Evolutionary conservation across 2,329 filamentous ascomycete genomes (phyloP).

Genomic region (Cordyceps farinosa): DNA sequence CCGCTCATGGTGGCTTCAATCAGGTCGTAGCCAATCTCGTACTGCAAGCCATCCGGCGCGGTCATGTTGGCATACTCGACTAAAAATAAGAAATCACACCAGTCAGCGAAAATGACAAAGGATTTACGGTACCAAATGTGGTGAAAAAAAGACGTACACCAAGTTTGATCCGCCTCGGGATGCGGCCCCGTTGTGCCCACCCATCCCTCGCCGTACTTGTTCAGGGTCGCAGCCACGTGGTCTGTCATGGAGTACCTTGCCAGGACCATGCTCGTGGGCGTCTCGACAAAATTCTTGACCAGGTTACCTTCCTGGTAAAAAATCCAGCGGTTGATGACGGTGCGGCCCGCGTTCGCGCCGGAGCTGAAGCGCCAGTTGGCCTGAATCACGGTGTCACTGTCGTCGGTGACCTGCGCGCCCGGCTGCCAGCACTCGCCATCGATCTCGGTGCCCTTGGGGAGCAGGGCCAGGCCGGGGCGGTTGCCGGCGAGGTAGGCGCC

Average conservation of each 20-base stretch:
- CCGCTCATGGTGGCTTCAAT: slow-evolving; percentile 22
- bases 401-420: slow-evolving; percentile 21
- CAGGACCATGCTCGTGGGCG: slow-evolving; percentile 18
- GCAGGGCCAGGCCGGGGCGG: slow-evolving; percentile 23
- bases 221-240: slow-evolving; percentile 25
- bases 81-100: too few relatives aligned
- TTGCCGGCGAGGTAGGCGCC: slow-evolving; percentile 27
- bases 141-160: slow-evolving; percentile 23
- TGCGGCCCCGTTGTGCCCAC: slow-evolving; percentile 27
- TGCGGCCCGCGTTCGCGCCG: slow-evolving; percentile 16
- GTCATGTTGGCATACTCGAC: not conserved
- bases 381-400: slow-evolving; percentile 24
- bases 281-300: slow-evolving; percentile 20
- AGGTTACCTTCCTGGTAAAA: slow-evolving; percentile 28
- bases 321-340: slow-evolving; percentile 21
- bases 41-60: slow-evolving; percentile 25
- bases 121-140: too few relatives aligned
- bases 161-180: slow-evolving; percentile 25
- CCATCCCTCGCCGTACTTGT: slow-evolving; percentile 23
- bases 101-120: too few relatives aligned
- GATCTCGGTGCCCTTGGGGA: slow-evolving; percentile 19
- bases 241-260: slow-evolving; percentile 24
- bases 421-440: slow-evolving; percentile 18
- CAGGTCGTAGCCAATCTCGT: slow-evolving; percentile 25
- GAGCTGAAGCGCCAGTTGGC: slow-evolving; percentile 26